These are phyloP conservation scores for Cubamyces sp. DNA, from an alignment of 768 basidiomycete genomes.

Conservation along the genomic window DNA sequence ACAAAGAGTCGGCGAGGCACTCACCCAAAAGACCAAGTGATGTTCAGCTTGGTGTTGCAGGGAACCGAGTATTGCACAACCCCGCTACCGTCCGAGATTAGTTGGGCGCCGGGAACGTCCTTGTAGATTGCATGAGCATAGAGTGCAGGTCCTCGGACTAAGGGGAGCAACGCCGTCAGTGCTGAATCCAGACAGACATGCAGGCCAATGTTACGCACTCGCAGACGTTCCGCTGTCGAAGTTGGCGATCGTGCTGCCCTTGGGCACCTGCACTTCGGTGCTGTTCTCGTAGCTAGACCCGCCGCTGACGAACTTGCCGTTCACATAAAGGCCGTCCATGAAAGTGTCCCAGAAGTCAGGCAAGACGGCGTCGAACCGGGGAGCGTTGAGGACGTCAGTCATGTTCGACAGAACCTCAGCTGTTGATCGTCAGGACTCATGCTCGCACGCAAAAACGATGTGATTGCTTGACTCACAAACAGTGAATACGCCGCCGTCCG, in stretches of 20 bases:
- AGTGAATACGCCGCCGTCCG: constrained; percentile 2
- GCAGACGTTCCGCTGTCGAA: not conserved
- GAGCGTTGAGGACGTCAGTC: not conserved
- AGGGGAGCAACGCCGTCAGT: not conserved
- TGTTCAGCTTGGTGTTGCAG: constrained; percentile 13
- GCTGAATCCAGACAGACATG: not conserved
- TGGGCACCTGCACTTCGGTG: not conserved
- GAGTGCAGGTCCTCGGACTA: not conserved
- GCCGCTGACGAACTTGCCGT: not conserved
- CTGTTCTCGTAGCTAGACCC: not conserved
- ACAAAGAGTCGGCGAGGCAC: not conserved
- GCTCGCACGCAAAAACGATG: not conserved
- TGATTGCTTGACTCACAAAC: not conserved
- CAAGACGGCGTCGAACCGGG: not conserved
- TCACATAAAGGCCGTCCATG: not conserved
- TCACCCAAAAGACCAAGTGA: constrained; percentile 11
- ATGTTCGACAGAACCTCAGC: constrained; percentile 4
- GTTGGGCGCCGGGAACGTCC: not conserved
- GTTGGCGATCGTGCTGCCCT: not conserved
- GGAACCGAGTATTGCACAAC: not conserved
- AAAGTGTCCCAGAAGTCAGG: not conserved
- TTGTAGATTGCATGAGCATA: constrained; percentile 15
- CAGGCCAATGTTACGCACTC: not conserved
- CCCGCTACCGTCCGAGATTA: not conserved
- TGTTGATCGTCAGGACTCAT: not conserved